Conservation (phyloP, 2,329 filamentous ascomycete species). For the Verticillium nubilum region DNA sequence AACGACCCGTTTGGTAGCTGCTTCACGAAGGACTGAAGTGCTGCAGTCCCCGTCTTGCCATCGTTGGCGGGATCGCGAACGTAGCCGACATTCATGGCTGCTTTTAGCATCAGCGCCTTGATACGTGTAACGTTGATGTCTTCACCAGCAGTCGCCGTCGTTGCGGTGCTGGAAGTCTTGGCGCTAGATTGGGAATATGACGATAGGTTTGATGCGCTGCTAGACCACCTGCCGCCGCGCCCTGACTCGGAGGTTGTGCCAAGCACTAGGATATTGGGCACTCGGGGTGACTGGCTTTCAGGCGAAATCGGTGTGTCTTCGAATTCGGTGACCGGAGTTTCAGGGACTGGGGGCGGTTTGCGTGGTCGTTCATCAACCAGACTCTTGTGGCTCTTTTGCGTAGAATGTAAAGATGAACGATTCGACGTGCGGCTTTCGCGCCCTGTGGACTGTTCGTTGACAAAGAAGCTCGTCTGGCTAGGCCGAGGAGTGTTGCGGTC, state of each 20-base stretch:
- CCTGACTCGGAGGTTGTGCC: constrained; percentile 58
- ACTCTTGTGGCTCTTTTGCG: constrained; percentile 47
- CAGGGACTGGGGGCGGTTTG: constrained; percentile 52
- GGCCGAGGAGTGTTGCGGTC: constrained; percentile 82
- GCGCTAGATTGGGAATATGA: constrained; percentile 69
- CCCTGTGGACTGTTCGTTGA: constrained; percentile 34
- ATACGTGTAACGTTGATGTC: constrained; percentile 73
- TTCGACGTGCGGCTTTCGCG: constrained; percentile 45
- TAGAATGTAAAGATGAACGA: constrained; percentile 45
- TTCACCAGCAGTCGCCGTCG: constrained; percentile 62
- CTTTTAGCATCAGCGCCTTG: constrained; percentile 75
- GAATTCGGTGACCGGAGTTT: constrained; percentile 93
- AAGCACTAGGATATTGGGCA: constrained; percentile 84
- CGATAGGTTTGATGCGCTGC: constrained; percentile 71
- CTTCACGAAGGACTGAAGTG: constrained; percentile 71
- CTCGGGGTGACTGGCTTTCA: constrained; percentile 66
- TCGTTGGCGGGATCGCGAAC: constrained; percentile 49
- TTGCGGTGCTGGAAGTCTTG: constrained; percentile 65
- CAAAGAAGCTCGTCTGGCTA: constrained; percentile 68
- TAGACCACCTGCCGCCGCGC: constrained; percentile 73
- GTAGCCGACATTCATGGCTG: constrained; percentile 81
- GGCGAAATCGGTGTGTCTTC: constrained; percentile 84
- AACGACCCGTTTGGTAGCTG: constrained; percentile 72
- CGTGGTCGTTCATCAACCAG: constrained; percentile 42
- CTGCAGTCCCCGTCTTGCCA: constrained; percentile 38